Conservation (phyloP, 2,329 filamentous ascomycete species). For the Fusarium buharicum region DNA sequence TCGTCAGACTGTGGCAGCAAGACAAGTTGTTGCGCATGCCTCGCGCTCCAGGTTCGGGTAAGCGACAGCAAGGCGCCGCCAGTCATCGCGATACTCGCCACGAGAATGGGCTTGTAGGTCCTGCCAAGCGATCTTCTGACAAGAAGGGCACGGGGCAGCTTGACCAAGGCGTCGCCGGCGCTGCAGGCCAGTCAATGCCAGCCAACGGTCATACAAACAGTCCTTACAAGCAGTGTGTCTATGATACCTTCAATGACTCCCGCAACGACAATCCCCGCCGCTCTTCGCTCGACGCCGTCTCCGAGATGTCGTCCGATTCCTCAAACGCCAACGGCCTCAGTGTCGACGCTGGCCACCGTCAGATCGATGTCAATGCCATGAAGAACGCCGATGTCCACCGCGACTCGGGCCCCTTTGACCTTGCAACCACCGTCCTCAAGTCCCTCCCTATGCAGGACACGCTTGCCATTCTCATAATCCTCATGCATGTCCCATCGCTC, state of each 20-base stretch:
- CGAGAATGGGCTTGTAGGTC: slow-evolving; percentile 86
- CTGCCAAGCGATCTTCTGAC: slow-evolving; percentile 53
- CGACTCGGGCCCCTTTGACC: slow-evolving; percentile 76
- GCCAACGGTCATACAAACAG: slow-evolving; percentile 49
- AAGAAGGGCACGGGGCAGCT: slow-evolving; percentile 60
- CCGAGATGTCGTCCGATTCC: slow-evolving; percentile 67
- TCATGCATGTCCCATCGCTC: slow-evolving; percentile 90
- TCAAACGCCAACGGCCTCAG: slow-evolving; percentile 53
- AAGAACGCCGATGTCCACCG: slow-evolving; percentile 75
- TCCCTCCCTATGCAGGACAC: slow-evolving; percentile 94
- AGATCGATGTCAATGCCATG: slow-evolving; percentile 76
- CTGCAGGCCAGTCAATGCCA: slow-evolving; percentile 47
- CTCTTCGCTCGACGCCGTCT: slow-evolving; percentile 62
- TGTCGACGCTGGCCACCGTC: slow-evolving; percentile 66
- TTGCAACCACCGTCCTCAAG: slow-evolving; percentile 86
- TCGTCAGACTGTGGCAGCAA: slow-evolving; percentile 51
- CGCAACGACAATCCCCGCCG: slow-evolving; percentile 58
- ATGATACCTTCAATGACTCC: slow-evolving; percentile 53
- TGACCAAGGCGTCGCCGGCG: slow-evolving; percentile 48
- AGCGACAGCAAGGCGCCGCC: slow-evolving; percentile 70
- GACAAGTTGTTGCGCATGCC: slow-evolving; percentile 63
- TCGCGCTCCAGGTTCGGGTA: slow-evolving; percentile 67
- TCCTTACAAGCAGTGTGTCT: slow-evolving; percentile 49
- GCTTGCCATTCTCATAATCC: slow-evolving; percentile 93
- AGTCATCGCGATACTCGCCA: slow-evolving; percentile 79